Evolutionary conservation across 2,329 filamentous ascomycete genomes (phyloP).

Genomic region (Capronia americana): DNA sequence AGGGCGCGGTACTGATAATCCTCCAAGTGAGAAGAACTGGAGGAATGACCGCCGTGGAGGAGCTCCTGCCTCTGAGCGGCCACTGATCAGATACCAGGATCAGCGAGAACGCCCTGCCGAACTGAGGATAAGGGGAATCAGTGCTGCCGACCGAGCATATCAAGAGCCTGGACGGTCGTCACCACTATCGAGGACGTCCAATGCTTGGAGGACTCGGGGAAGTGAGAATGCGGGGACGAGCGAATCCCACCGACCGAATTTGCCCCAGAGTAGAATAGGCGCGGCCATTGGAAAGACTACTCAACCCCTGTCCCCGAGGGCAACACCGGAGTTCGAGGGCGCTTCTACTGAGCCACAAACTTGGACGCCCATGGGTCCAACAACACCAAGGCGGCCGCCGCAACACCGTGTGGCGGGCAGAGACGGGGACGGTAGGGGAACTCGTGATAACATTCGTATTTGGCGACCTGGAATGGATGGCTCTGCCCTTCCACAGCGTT

Average conservation of each 20-base stretch:
- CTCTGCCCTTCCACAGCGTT: not conserved
- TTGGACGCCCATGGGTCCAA: constrained; percentile 4
- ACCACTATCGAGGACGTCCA: not conserved
- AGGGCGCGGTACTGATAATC: not conserved
- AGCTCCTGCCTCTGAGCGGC: not conserved
- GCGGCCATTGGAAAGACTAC: not conserved
- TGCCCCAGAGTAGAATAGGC: not conserved
- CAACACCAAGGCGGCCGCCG: not conserved
- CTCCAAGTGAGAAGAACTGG: not conserved
- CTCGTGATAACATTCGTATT: not conserved
- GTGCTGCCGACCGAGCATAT: not conserved
- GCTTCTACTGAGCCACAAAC: not conserved
- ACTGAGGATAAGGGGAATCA: not conserved
- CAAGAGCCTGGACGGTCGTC: constrained; percentile 1
- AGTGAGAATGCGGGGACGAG: not conserved
- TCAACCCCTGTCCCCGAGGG: not conserved
- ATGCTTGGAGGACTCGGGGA: not conserved
- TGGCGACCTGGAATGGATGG: constrained; percentile 12
- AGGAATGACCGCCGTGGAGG: not conserved
- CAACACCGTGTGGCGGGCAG: not conserved
- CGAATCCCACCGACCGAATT: not conserved
- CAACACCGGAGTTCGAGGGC: constrained; percentile 1
- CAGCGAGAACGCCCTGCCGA: not conserved
- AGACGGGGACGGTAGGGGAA: not conserved
- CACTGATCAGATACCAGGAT: constrained; percentile 9